These are phyloP conservation scores for Fraxinus americana DNA, from an alignment of 257 asterid species.

Conservation along the genomic window DNA sequence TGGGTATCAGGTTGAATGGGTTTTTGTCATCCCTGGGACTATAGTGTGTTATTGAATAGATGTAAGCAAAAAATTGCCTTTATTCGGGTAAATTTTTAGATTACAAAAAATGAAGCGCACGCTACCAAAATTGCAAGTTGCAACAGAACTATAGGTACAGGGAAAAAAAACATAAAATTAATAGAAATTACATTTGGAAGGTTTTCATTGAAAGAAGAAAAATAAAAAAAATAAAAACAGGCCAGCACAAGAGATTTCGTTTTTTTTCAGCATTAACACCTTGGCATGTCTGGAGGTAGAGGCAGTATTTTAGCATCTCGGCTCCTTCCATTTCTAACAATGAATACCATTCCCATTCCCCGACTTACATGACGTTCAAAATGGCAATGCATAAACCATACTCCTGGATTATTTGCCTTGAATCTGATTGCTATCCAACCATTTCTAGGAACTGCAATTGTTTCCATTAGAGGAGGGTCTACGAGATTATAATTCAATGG, in stretches of 20 bases:
- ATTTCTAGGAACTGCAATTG: conserved; percentile 43
- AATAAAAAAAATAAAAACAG: too few species aligned
- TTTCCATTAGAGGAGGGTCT: conserved; percentile 59
- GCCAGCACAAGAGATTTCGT: background rate
- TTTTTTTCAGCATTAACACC: conserved; percentile 28
- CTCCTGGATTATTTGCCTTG: conserved; percentile 59
- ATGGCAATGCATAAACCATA: conserved; percentile 58
- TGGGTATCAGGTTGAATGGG: too few species aligned
- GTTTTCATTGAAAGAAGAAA: too few species aligned
- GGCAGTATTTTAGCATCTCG: conserved; percentile 33
- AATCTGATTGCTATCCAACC: conserved; percentile 67
- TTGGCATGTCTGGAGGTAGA: conserved; percentile 52
- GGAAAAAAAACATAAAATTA: too few species aligned
- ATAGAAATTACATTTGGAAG: too few species aligned
- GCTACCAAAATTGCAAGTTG: background rate
- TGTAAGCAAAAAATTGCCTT: too few species aligned
- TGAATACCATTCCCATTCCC: conserved; percentile 53
- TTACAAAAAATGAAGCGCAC: background rate
- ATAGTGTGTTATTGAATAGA: too few species aligned
- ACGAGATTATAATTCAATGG: conserved; percentile 49
- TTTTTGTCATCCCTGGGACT: too few species aligned
- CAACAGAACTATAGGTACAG: too few species aligned
- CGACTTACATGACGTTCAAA: conserved; percentile 43
- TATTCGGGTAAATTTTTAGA: too few species aligned
- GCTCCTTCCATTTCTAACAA: conserved; percentile 40